These are phyloP conservation scores for Discostella stelligeroides DNA, from an alignment of 108 stramenopile genomes.

Conservation along the genomic window DNA sequence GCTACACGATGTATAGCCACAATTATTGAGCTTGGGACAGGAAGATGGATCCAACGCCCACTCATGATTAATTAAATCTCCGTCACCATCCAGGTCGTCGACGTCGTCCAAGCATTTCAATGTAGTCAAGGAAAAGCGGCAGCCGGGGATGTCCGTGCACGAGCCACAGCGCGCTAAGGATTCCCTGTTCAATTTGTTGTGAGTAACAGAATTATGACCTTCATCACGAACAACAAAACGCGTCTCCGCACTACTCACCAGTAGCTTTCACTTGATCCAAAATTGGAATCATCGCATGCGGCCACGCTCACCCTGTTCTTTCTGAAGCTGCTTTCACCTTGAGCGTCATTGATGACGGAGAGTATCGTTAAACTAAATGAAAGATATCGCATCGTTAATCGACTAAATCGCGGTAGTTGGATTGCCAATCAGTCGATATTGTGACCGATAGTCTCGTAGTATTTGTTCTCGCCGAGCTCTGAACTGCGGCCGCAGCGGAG, in stretches of 20 bases:
- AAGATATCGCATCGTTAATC: not conserved
- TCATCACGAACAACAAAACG: not conserved
- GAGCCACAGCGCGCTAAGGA: conserved; percentile 32
- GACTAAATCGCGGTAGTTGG: no score
- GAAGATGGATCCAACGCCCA: conserved; percentile 23
- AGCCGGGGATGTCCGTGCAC: conserved; percentile 30
- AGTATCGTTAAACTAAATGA: not conserved
- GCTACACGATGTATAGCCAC: conserved; percentile 21
- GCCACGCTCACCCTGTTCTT: conserved; percentile 31
- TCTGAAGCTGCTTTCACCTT: conserved; percentile 11
- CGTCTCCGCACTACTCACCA: conserved; percentile 10
- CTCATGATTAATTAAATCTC: conserved; percentile 10
- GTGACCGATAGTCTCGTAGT: no score
- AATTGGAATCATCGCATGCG: conserved; percentile 30
- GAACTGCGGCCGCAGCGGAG: no score
- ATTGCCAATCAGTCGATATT: no score
- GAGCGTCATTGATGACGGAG: not conserved
- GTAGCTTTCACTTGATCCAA: conserved; percentile 18
- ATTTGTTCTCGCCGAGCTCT: no score
- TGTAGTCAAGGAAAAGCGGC: conserved; percentile 28
- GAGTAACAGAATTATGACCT: not conserved
- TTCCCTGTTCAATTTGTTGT: conserved; percentile 15
- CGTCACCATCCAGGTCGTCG: conserved; percentile 5
- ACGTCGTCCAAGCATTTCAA: conserved; percentile 23
- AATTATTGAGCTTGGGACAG: conserved; percentile 22